phyloP scores from a whole-genome alignment of 257 asterid species.

The Lycium barbarum region DNA sequence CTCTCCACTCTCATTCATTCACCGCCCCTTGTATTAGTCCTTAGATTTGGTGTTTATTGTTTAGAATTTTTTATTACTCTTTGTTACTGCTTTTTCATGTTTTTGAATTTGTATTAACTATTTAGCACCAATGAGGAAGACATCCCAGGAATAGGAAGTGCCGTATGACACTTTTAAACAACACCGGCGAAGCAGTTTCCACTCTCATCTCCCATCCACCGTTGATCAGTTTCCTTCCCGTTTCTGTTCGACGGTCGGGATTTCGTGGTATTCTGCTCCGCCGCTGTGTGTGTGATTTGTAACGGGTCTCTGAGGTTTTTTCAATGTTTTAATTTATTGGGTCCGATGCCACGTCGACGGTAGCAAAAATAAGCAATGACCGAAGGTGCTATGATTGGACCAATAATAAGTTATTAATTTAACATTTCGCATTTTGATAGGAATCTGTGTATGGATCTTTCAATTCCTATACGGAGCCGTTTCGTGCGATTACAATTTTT shows the following conservation, averaged over 20 bases:
- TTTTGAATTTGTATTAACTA: too few relatives aligned
- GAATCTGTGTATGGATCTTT: constrained; percentile 58
- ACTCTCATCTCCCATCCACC: constrained; percentile 55
- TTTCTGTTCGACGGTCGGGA: constrained; percentile 54
- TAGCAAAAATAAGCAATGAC: constrained; percentile 55
- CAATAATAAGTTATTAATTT: constrained; percentile 38
- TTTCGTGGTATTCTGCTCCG: constrained; percentile 28
- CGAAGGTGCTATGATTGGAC: constrained; percentile 66
- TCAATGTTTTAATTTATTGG: background rate
- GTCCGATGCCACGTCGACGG: constrained; percentile 78
- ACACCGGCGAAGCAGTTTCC: constrained; percentile 37
- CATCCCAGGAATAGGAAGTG: constrained; percentile 89
- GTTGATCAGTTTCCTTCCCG: constrained; percentile 24
- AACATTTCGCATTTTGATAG: constrained; percentile 69
- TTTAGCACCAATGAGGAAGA: constrained; percentile 63
- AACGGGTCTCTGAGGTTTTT: constrained; percentile 79
- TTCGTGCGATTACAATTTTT: constrained; percentile 64
- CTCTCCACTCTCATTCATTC: too few relatives aligned
- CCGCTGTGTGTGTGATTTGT: constrained; percentile 68
- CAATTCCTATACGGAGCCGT: constrained; percentile 61
- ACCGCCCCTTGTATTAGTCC: too few relatives aligned
- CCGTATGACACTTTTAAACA: constrained; percentile 78
- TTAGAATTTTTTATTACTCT: too few relatives aligned
- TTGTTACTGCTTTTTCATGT: too few relatives aligned
- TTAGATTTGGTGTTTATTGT: too few relatives aligned